phyloP scores from a whole-genome alignment of 2,329 filamentous ascomycete genomes.

The Dendryphion nanum region DNA sequence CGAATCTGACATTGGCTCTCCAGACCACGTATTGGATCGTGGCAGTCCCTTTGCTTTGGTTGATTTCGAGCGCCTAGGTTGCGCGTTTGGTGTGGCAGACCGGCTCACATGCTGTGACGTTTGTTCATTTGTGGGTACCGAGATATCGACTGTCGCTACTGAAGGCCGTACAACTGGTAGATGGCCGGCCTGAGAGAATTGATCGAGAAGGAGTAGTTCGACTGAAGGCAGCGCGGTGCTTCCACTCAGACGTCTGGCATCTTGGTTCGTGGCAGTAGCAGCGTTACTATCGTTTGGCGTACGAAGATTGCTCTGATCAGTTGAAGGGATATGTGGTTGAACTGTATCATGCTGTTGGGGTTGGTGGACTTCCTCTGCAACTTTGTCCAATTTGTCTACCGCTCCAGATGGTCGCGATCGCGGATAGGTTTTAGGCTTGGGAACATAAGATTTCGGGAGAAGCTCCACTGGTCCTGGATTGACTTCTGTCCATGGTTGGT shows the following conservation, averaged over 20 bases:
- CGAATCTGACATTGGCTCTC: slow-evolving; percentile 34
- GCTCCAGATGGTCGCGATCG: slow-evolving; percentile 13
- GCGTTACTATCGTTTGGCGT: too few relatives aligned
- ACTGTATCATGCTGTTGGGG: too few relatives aligned
- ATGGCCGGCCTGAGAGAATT: too few relatives aligned
- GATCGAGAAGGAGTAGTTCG: too few relatives aligned
- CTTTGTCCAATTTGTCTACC: slow-evolving; percentile 9
- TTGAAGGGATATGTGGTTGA: too few relatives aligned
- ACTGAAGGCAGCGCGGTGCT: too few relatives aligned
- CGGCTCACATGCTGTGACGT: slow-evolving; percentile 4
- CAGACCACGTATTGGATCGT: slow-evolving; percentile 40
- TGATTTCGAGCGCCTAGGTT: slow-evolving; percentile 11
- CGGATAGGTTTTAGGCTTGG: slow-evolving; percentile 16
- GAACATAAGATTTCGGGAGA: slow-evolving; percentile 26
- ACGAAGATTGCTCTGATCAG: too few relatives aligned
- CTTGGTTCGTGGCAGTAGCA: too few relatives aligned
- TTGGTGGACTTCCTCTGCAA: slow-evolving; percentile 1
- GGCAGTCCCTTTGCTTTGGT: slow-evolving; percentile 29
- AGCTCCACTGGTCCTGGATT: slow-evolving; percentile 26
- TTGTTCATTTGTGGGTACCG: too few relatives aligned
- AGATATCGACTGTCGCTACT: too few relatives aligned
- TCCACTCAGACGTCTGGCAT: too few relatives aligned
- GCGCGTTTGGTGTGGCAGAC: slow-evolving; percentile 6
- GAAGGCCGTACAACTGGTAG: too few relatives aligned
- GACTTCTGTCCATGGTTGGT: slow-evolving; percentile 28